phyloP scores from a whole-genome alignment of 805 yeast genomes.

The Lipomyces starkeyi region DNA sequence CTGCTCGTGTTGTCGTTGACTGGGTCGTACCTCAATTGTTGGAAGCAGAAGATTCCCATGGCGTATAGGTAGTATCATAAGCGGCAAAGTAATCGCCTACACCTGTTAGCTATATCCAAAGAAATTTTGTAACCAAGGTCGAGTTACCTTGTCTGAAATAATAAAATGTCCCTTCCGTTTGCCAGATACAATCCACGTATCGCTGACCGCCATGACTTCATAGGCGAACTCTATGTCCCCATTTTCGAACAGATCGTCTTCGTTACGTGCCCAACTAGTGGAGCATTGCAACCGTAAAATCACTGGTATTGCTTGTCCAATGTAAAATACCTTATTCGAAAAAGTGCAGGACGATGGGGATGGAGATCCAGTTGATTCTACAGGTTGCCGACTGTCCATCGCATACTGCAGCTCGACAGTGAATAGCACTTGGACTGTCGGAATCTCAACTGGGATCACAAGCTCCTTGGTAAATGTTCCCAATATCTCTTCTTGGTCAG shows the following conservation, averaged over 20 bases:
- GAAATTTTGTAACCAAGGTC: not conserved
- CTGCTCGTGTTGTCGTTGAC: slow-evolving; percentile 44
- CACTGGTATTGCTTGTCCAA: slow-evolving; percentile 68
- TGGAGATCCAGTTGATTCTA: not conserved
- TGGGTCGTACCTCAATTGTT: slow-evolving; percentile 54
- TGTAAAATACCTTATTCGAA: slow-evolving; percentile 53
- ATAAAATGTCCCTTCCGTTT: slow-evolving; percentile 59
- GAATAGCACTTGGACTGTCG: slow-evolving; percentile 65
- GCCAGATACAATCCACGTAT: slow-evolving; percentile 84
- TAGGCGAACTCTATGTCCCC: slow-evolving; percentile 50
- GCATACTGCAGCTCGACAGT: slow-evolving; percentile 52
- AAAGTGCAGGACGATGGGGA: slow-evolving; percentile 5
- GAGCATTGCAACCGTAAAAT: slow-evolving; percentile 53
- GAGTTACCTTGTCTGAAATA: slow-evolving; percentile 12
- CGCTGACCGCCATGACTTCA: slow-evolving; percentile 59
- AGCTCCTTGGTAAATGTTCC: slow-evolving; percentile 42
- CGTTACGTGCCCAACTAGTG: slow-evolving; percentile 52
- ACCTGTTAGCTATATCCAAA: slow-evolving; percentile 33
- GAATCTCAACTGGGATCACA: slow-evolving; percentile 65
- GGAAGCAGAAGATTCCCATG: slow-evolving; percentile 79
- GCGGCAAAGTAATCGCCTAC: slow-evolving; percentile 41
- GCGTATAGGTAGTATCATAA: slow-evolving; percentile 73
- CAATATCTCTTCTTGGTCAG: slow-evolving; percentile 33
- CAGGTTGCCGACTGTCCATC: not conserved
- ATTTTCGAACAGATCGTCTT: slow-evolving; percentile 5